Percentiles rank a stretch among this genome's conserved stretches.
Conservation (phyloP, 164 flowering plant genomes). For the Nymphaea thermarum region DNA sequence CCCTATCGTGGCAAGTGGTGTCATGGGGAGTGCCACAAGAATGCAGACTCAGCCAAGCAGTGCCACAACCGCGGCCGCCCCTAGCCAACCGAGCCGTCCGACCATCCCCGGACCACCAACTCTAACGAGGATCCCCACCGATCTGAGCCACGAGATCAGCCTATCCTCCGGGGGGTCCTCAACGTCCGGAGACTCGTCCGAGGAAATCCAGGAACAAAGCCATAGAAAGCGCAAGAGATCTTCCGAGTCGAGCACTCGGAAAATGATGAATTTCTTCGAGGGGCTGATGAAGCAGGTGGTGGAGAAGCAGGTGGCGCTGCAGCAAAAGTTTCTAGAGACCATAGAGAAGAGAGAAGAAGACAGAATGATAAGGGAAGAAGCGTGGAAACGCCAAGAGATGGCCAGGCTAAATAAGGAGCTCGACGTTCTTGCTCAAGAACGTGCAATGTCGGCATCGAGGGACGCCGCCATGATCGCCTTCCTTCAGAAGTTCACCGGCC, state of each 20-base stretch:
- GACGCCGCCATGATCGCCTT: conserved; percentile 56
- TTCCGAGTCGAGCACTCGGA: conserved; percentile 12
- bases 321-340: conserved; percentile 47
- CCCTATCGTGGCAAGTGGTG: conserved; percentile 8
- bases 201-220: conserved; percentile 2
- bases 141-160: conserved; percentile 22
- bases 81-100: conserved; percentile 2
- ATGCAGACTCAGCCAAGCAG: conserved; percentile 1
- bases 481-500: conserved; percentile 57
- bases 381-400: conserved; percentile 68
- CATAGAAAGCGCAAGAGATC: conserved; percentile 28
- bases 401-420: conserved; percentile 43
- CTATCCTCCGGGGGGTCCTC: conserved; percentile 40
- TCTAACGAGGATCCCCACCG: conserved; percentile 2
- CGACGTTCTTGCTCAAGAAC: conserved; percentile 50
- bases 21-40: conserved; percentile 7
- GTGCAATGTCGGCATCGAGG: conserved; percentile 50
- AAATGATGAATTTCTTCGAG: conserved; percentile 50
- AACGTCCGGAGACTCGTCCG: conserved; percentile 13
- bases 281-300: conserved; percentile 56
- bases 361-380: conserved; percentile 56
- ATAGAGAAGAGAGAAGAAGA: conserved; percentile 73
- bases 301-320: conserved; percentile 66
- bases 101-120: neutral
- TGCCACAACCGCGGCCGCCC: neutral